Evolutionary conservation across 257 asterid species (phyloP).

Genomic region (Misopates orontium): DNA sequence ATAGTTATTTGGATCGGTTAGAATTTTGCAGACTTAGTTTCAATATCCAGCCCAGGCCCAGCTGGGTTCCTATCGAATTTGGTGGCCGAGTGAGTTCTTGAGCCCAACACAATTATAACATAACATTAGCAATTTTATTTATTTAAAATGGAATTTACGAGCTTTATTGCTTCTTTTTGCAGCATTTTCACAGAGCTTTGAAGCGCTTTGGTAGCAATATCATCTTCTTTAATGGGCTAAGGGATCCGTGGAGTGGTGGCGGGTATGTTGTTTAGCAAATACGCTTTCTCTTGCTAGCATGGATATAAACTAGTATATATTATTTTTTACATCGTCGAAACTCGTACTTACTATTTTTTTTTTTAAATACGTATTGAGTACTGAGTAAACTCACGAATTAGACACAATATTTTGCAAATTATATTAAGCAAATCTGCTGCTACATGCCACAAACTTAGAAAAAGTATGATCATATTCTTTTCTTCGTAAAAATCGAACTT

Average conservation of each 20-base stretch:
- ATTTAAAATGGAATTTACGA: neutral
- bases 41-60: constrained; percentile 67
- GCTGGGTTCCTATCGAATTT: constrained; percentile 70
- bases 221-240: constrained; percentile 80
- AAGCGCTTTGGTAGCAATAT: constrained; percentile 79
- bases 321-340: too few species aligned
- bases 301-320: too few species aligned
- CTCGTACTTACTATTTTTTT: too few species aligned
- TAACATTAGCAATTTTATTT: neutral
- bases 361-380: too few species aligned
- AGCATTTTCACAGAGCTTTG: constrained; percentile 61
- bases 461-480: too few species aligned
- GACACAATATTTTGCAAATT: too few species aligned
- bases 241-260: constrained; percentile 98
- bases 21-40: constrained; percentile 35
- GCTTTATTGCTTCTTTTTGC: constrained; percentile 8
- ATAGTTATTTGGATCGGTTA: constrained; percentile 49
- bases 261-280: constrained; percentile 44
- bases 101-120: constrained; percentile 24
- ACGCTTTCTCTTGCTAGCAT: too few species aligned
- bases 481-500: too few species aligned
- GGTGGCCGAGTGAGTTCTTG: constrained; percentile 53
- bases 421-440: too few species aligned
- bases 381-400: too few species aligned
- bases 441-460: too few species aligned